Conservation (phyloP, 495 filamentous ascomycete species). For the Penicillium parvum region DNA sequence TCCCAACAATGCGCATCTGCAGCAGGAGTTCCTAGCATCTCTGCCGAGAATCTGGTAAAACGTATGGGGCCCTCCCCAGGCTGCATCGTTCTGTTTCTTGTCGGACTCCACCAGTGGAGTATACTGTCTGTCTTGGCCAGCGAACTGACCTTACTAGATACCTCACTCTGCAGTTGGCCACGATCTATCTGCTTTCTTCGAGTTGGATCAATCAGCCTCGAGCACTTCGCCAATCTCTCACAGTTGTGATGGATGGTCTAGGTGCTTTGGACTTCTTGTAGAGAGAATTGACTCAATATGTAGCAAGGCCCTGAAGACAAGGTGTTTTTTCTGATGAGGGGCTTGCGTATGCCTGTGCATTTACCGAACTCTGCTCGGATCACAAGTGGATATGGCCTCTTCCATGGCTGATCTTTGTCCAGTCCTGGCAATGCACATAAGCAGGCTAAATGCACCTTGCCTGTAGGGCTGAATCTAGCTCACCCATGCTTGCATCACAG, state of each 20-base stretch:
- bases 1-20: background rate
- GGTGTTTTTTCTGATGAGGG: too few relatives aligned
- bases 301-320: too few relatives aligned
- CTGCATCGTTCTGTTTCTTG: constrained; percentile 24
- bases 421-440: constrained; percentile 2
- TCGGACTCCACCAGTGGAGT: constrained; percentile 14
- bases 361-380: background rate
- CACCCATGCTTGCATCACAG: constrained; percentile 12
- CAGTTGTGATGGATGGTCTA: too few relatives aligned
- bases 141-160: constrained; percentile 1
- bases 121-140: constrained; percentile 10
- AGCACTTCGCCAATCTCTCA: too few relatives aligned
- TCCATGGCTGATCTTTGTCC: background rate
- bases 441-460: constrained; percentile 10
- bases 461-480: constrained; percentile 25
- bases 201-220: background rate
- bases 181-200: constrained; percentile 1
- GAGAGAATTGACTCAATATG: too few relatives aligned
- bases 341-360: too few relatives aligned
- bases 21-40: constrained; percentile 5
- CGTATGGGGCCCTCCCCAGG: constrained; percentile 24
- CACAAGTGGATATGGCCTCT: background rate
- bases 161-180: constrained; percentile 6
- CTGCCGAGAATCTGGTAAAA: constrained; percentile 12
- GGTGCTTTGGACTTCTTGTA: too few relatives aligned